These are phyloP conservation scores for Trichoderma koningiopsis DNA, from an alignment of 2,329 filamentous ascomycete species.

Conservation along the genomic window DNA sequence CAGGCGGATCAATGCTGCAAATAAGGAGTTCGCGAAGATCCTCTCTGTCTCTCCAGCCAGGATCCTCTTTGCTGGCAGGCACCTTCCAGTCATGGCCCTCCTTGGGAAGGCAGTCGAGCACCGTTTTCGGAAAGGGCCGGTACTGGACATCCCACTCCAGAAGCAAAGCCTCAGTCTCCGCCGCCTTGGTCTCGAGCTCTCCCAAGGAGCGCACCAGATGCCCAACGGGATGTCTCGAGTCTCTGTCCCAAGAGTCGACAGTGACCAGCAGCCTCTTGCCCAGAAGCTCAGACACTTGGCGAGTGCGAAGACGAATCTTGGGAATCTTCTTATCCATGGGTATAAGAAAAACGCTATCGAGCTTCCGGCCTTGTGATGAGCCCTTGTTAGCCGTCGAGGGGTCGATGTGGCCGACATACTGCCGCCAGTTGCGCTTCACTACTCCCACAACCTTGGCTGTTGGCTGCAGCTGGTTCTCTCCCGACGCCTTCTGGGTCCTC, in stretches of 20 bases:
- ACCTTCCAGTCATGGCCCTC: constrained; percentile 96
- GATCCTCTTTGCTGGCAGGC: constrained; percentile 74
- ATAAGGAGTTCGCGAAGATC: constrained; percentile 86
- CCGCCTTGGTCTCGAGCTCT: constrained; percentile 94
- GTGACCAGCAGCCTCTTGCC: constrained; percentile 91
- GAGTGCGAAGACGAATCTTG: constrained; percentile 89
- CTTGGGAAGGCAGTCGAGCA: constrained; percentile 86
- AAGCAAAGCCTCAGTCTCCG: constrained; percentile 91
- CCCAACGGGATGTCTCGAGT: constrained; percentile 87
- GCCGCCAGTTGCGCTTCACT: constrained; percentile 94
- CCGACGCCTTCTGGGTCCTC: constrained; percentile 74
- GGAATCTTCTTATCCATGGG: constrained; percentile 98
- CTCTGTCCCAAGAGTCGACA: constrained; percentile 93
- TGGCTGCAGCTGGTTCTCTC: constrained; percentile 79
- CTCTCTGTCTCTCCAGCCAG: constrained; percentile 81
- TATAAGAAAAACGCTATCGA: constrained; percentile 91
- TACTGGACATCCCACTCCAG: constrained; percentile 98
- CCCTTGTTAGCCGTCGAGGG: constrained; percentile 75
- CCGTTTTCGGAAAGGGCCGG: constrained; percentile 91
- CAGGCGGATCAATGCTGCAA: constrained; percentile 95
- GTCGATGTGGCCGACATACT: constrained; percentile 96
- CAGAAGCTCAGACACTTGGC: constrained; percentile 84
- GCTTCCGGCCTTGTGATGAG: constrained; percentile 74
- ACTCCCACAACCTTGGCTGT: constrained; percentile 91
- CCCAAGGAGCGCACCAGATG: constrained; percentile 93